Conservation (phyloP, 83 land plant species). For the Diphasiastrum complanatum region DNA sequence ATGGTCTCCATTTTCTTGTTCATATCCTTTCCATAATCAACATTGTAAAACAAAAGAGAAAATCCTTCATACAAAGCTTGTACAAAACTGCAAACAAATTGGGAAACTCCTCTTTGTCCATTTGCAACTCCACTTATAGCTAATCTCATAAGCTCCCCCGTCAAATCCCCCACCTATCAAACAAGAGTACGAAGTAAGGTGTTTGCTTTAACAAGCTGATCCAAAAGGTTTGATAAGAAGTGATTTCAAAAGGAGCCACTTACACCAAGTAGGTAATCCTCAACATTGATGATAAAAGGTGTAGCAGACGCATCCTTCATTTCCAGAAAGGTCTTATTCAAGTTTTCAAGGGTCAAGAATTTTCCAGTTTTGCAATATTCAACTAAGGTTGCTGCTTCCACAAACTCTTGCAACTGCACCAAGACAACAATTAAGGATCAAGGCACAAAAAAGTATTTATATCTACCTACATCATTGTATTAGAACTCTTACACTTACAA, state of each 20-base stretch:
- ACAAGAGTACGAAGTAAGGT: slow-evolving; percentile 3
- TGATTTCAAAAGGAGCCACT: slow-evolving; percentile 2
- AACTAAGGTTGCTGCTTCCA: slow-evolving; percentile 79
- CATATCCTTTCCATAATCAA: slow-evolving; percentile 67
- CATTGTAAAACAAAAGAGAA: slow-evolving; percentile 47
- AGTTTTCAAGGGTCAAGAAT: slow-evolving; percentile 56
- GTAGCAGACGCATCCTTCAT: slow-evolving; percentile 50
- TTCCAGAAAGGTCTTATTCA: slow-evolving; percentile 43
- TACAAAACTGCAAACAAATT: slow-evolving; percentile 59
- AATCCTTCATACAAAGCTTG: slow-evolving; percentile 60
- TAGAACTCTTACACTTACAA: no score
- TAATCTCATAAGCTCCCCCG: slow-evolving; percentile 89
- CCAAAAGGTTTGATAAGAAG: neutral
- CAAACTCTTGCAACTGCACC: slow-evolving; percentile 78
- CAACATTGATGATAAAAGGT: slow-evolving; percentile 55
- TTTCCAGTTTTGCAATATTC: slow-evolving; percentile 65
- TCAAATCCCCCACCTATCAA: slow-evolving; percentile 68
- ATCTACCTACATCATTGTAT: no score
- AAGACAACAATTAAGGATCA: neutral
- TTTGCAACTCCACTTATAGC: slow-evolving; percentile 75
- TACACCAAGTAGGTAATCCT: slow-evolving; percentile 86
- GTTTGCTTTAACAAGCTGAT: neutral
- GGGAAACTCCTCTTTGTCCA: slow-evolving; percentile 63
- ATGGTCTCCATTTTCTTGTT: slow-evolving; percentile 74
- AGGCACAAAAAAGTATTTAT: neutral